A percentile compares a stretch with the other conserved stretches of the same genome.
Conservation (phyloP, 257 asterid species). For the Handroanthus guayacan region DNA sequence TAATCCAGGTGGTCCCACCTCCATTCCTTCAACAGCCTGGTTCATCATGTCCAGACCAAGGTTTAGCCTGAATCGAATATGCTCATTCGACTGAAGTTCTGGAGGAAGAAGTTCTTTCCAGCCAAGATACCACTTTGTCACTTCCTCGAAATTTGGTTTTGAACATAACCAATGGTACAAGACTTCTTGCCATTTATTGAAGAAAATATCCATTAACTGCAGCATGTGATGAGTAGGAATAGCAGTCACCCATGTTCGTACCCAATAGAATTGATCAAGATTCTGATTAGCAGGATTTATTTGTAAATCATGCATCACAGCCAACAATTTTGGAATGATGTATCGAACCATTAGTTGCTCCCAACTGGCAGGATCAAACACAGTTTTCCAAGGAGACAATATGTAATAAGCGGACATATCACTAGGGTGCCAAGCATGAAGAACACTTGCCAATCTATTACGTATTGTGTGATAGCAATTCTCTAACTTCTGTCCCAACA, state of each 20-base stretch:
- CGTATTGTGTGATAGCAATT: conserved; percentile 61
- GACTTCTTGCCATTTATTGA: conserved; percentile 63
- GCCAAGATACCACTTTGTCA: conserved; percentile 56
- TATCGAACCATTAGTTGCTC: conserved; percentile 57
- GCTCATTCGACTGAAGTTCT: conserved; percentile 59
- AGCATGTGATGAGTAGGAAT: conserved; percentile 60
- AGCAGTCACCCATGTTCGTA: conserved; percentile 50
- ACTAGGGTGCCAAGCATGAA: conserved; percentile 70
- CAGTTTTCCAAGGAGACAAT: conserved; percentile 65
- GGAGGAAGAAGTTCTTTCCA: conserved; percentile 62
- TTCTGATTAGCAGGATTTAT: conserved; percentile 49
- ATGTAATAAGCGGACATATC: conserved; percentile 60
- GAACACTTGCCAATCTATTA: conserved; percentile 60
- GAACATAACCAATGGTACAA: too few species aligned
- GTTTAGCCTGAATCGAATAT: conserved; percentile 47
- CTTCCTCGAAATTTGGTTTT: conserved; percentile 54
- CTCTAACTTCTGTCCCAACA: conserved; percentile 57
- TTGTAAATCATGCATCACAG: conserved; percentile 61
- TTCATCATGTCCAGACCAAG: conserved; percentile 61
- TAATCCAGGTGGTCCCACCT: conserved; percentile 32
- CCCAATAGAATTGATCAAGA: conserved; percentile 36
- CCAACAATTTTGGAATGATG: conserved; percentile 56
- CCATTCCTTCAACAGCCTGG: conserved; percentile 64
- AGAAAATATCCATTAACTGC: conserved; percentile 56
- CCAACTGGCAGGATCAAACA: conserved; percentile 68